Evolutionary conservation across 2,329 filamentous ascomycete genomes (phyloP).

Genomic region (Neofusicoccum ribis): DNA sequence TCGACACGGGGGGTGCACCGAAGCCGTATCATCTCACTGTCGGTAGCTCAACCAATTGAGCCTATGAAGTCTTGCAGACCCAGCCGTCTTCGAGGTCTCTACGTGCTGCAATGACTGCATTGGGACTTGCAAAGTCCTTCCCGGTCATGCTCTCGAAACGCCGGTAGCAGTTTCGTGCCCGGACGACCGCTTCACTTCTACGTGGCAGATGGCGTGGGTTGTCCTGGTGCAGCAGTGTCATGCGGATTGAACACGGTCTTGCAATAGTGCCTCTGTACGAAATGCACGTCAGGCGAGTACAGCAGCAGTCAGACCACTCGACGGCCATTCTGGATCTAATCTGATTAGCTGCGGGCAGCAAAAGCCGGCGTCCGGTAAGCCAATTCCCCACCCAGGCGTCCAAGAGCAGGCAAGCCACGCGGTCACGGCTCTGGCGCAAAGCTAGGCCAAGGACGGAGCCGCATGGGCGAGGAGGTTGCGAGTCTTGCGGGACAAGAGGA

Average conservation of each 20-base stretch:
- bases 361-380: neutral
- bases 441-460: neutral
- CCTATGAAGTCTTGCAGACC: too few species aligned
- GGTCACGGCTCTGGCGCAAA: neutral
- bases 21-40: too few species aligned
- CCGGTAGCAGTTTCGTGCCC: too few species aligned
- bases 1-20: too few species aligned
- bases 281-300: neutral
- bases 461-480: neutral
- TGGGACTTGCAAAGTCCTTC: too few species aligned
- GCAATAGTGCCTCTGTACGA: neutral
- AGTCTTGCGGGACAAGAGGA: neutral
- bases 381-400: conserved; percentile 5
- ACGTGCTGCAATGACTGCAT: too few species aligned
- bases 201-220: neutral
- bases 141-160: too few species aligned
- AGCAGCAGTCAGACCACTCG: neutral
- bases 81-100: too few species aligned
- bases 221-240: neutral
- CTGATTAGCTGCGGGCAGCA: neutral
- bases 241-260: neutral
- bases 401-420: neutral
- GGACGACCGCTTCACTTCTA: too few species aligned
- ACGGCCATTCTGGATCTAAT: neutral
- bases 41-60: too few species aligned